A percentile compares a stretch with the other conserved stretches of the same genome.
phyloP scores from a whole-genome alignment of 352 stramenopile species.

The Phytophthora megakarya region DNA sequence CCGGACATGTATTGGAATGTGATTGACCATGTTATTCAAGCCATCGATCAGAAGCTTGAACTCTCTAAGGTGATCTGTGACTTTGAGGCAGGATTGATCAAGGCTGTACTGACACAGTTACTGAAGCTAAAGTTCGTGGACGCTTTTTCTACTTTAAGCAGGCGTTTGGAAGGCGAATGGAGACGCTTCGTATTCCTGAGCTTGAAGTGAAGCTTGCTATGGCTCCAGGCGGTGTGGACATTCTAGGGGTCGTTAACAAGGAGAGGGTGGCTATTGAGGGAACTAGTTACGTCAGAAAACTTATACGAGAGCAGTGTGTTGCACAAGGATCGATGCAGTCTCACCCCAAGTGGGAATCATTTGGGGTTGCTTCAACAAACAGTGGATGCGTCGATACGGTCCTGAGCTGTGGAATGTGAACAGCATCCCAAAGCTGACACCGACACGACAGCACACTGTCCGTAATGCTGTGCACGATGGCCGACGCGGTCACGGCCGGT shows the following conservation, averaged over 20 bases:
- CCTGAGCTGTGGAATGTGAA: too few species aligned
- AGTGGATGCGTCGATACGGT: too few species aligned
- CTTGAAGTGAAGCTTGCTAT: conserved; percentile 3
- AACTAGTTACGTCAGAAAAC: too few species aligned
- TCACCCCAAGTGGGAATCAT: too few species aligned
- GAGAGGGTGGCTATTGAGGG: background rate
- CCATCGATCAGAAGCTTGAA: background rate
- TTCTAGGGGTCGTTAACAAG: background rate
- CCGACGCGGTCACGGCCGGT: too few species aligned
- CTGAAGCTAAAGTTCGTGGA: background rate
- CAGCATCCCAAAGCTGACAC: too few species aligned
- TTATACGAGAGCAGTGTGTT: too few species aligned
- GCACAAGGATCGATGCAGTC: too few species aligned
- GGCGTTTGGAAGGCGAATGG: background rate
- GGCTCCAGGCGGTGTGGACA: background rate
- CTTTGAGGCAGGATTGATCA: background rate
- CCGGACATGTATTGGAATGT: conserved; percentile 5
- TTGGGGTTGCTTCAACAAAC: too few species aligned
- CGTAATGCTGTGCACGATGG: too few species aligned
- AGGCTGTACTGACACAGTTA: background rate
- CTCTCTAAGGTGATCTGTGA: background rate
- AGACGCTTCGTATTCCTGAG: background rate
- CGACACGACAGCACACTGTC: too few species aligned
- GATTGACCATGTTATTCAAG: conserved; percentile 5
- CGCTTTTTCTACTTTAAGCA: background rate